A percentile compares a stretch with the other conserved stretches of the same genome.
Evolutionary conservation across 2,329 filamentous ascomycete genomes (phyloP).

Genomic region (Neofusicoccum sp.): DNA sequence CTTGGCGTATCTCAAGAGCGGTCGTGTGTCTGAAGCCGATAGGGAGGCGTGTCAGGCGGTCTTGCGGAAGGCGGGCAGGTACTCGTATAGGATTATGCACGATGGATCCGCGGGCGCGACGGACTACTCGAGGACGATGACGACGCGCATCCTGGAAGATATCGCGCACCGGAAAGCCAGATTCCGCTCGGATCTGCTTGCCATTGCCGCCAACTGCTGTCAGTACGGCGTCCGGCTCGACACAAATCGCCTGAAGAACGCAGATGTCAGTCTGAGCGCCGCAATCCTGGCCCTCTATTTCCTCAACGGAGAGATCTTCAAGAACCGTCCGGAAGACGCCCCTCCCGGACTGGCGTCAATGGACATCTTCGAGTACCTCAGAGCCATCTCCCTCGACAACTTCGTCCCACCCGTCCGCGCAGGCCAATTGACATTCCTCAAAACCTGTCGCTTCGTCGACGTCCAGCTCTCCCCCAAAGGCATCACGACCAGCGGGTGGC

Average conservation of each 20-base stretch:
- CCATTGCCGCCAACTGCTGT: slow-evolving; percentile 21
- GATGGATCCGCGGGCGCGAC: background rate
- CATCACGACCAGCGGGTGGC: slow-evolving; percentile 17
- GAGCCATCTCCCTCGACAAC: slow-evolving; percentile 8
- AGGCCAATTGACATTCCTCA: slow-evolving; percentile 19
- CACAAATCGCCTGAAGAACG: background rate
- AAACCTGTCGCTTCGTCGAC: slow-evolving; percentile 20
- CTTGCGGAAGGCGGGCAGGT: background rate
- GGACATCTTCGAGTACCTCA: slow-evolving; percentile 18
- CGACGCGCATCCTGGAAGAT: slow-evolving; percentile 16
- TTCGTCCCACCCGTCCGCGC: slow-evolving; percentile 4
- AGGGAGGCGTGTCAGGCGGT: background rate
- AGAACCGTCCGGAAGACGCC: background rate
- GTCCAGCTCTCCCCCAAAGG: slow-evolving; percentile 12
- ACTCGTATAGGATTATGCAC: slow-evolving; percentile 14
- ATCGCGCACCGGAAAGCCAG: slow-evolving; percentile 16
- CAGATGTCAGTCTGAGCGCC: slow-evolving; percentile 10
- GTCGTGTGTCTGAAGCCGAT: background rate
- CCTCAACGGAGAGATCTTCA: slow-evolving; percentile 21
- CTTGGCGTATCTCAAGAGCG: slow-evolving; percentile 1
- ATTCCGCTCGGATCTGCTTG: slow-evolving; percentile 14
- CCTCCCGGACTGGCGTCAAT: background rate
- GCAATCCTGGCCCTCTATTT: slow-evolving; percentile 19
- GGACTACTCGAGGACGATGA: slow-evolving; percentile 15
- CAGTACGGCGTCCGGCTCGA: slow-evolving; percentile 17